Evolutionary conservation across 2,329 filamentous ascomycete genomes (phyloP).

Genomic region (Rhinocladiella mackenziei): DNA sequence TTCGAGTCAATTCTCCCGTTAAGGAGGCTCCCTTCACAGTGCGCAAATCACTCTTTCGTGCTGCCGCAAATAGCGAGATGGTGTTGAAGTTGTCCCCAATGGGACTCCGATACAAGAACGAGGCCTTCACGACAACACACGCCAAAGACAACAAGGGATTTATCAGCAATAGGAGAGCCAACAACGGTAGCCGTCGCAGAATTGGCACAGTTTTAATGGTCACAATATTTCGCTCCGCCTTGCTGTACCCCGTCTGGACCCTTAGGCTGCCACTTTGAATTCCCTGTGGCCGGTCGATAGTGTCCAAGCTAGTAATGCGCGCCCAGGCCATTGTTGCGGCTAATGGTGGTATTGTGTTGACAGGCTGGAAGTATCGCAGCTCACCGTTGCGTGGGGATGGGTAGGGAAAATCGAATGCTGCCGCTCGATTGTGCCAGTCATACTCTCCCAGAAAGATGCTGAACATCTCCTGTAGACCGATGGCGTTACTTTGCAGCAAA

Average conservation of each 20-base stretch:
- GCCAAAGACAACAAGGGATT: conserved; percentile 10
- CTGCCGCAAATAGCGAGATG: conserved; percentile 11
- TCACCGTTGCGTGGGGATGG: conserved; percentile 1
- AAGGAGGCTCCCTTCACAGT: conserved; percentile 3
- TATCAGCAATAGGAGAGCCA: conserved; percentile 7
- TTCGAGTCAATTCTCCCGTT: conserved; percentile 1
- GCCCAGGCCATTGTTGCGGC: conserved; percentile 23
- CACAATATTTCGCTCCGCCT: conserved; percentile 4
- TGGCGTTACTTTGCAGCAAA: conserved; percentile 7
- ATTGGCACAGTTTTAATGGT: conserved; percentile 8
- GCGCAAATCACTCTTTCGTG: conserved; percentile 1
- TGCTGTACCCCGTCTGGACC: conserved; percentile 9
- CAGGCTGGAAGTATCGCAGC: conserved; percentile 4
- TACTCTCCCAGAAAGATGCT: conserved; percentile 16
- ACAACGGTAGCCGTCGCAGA: conserved; percentile 4
- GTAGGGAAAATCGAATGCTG: conserved; percentile 13
- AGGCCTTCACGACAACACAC: conserved; percentile 9
- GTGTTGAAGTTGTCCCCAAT: conserved; percentile 12
- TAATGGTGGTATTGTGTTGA: conserved; percentile 15
- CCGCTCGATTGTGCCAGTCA: conserved; percentile 17
- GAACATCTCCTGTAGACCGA: conserved; percentile 15
- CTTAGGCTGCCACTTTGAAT: conserved; percentile 5
- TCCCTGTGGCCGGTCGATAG: conserved; percentile 8
- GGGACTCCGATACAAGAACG: conserved; percentile 8
- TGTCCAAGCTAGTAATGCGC: conserved; percentile 11